Evolutionary conservation across 345 rosid species (phyloP).

Genomic region (Populus euphratica): DNA sequence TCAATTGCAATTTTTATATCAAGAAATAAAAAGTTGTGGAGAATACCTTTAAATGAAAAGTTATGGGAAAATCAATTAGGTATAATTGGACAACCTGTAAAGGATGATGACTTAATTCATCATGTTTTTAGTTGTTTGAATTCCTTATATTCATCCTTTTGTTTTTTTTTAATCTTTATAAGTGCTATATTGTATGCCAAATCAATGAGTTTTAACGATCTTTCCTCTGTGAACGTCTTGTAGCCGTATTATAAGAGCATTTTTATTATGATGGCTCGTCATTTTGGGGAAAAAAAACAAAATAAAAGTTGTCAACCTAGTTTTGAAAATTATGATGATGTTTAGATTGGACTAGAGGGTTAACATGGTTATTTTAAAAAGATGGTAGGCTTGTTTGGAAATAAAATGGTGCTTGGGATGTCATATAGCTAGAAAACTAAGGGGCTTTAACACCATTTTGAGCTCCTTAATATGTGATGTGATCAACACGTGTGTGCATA

Average conservation of each 20-base stretch:
- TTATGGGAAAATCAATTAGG: too few relatives aligned
- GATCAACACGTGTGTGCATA: not conserved
- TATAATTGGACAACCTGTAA: rapidly evolving
- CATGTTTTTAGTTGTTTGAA: too few relatives aligned
- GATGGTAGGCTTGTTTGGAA: not conserved
- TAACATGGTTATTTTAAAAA: not conserved
- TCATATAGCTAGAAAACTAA: not conserved
- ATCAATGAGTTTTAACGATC: too few relatives aligned
- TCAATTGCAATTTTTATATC: too few relatives aligned
- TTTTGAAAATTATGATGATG: not conserved
- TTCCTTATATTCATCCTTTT: too few relatives aligned
- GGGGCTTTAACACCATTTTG: slow-evolving; percentile 7
- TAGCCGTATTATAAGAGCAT: rapidly evolving
- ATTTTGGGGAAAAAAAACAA: rapidly evolving
- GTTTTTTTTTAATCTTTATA: rapidly evolving
- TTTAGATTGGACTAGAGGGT: not conserved
- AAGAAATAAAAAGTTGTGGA: rapidly evolving
- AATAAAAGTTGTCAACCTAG: too few relatives aligned
- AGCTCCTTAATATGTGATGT: too few relatives aligned
- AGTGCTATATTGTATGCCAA: too few relatives aligned
- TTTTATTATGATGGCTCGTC: too few relatives aligned
- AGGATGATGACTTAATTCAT: too few relatives aligned
- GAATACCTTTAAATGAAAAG: too few relatives aligned
- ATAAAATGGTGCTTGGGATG: not conserved
- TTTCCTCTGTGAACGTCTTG: too few relatives aligned